Conservation (phyloP, 148 eudicot species). For the Vaccinium darrowii region DNA sequence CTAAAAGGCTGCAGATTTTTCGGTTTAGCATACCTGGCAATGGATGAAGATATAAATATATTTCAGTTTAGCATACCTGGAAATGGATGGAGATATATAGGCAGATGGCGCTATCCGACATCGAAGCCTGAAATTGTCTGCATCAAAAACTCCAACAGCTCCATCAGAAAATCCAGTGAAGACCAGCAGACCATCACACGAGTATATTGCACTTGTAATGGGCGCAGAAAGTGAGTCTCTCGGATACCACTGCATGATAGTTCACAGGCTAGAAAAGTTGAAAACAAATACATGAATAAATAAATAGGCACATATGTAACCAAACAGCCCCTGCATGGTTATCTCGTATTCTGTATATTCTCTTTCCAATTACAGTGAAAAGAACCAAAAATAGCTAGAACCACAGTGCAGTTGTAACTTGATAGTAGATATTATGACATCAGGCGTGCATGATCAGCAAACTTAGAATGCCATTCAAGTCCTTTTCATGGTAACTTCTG, state of each 20-base stretch:
- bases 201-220: constrained; percentile 53
- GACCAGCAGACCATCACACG: constrained; percentile 47
- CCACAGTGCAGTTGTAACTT: not conserved
- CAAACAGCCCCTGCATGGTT: not conserved
- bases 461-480: not conserved
- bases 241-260: constrained; percentile 50
- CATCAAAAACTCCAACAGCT: constrained; percentile 58
- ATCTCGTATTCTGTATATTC: not conserved
- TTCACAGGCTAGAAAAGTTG: not conserved
- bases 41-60: constrained; percentile 29
- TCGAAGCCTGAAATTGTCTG: constrained; percentile 50
- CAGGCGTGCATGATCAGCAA: not conserved
- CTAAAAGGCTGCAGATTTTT: not conserved
- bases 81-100: constrained; percentile 40
- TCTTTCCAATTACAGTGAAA: not conserved
- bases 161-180: constrained; percentile 56
- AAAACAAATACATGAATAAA: not conserved
- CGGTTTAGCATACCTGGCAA: constrained; percentile 35
- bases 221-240: constrained; percentile 51
- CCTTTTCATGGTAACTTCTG: not conserved
- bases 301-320: not conserved
- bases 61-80: constrained; percentile 32
- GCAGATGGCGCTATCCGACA: constrained; percentile 52
- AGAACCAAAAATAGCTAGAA: not conserved
- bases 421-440: not conserved